Evolutionary conservation across 441 rosid genomes (phyloP).

Genomic region (Corymbia calophylla): DNA sequence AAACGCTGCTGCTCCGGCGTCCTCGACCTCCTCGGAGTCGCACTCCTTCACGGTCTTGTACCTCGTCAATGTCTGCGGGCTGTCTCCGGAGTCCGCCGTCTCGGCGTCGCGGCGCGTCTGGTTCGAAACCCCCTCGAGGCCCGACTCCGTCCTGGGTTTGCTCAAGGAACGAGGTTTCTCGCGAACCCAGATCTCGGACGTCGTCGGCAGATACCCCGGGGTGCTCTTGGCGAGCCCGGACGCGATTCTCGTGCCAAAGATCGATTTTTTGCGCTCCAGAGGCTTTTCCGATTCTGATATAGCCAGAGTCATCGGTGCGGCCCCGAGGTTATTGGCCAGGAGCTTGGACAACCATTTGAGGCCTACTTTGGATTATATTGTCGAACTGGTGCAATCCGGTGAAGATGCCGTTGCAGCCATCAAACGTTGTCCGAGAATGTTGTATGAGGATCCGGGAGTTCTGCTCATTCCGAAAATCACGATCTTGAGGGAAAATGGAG

Average conservation of each 20-base stretch:
- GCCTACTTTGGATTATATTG: conserved; percentile 47
- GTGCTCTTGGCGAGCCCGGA: conserved; percentile 30
- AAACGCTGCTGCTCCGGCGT: neutral
- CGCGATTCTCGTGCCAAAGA: conserved; percentile 38
- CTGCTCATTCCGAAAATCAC: conserved; percentile 35
- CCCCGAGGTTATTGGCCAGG: conserved; percentile 34
- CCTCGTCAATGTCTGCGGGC: conserved; percentile 50
- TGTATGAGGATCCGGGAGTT: conserved; percentile 24
- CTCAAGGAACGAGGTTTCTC: conserved; percentile 43
- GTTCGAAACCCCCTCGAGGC: conserved; percentile 25
- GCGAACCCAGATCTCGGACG: conserved; percentile 36
- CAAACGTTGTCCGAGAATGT: conserved; percentile 34
- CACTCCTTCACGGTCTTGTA: conserved; percentile 39
- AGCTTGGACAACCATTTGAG: conserved; percentile 38
- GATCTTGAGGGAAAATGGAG: conserved; percentile 27
- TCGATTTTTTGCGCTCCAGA: conserved; percentile 44
- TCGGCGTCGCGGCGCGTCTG: conserved; percentile 26
- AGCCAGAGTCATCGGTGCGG: conserved; percentile 26
- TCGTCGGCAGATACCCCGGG: conserved; percentile 35
- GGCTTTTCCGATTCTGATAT: conserved; percentile 45
- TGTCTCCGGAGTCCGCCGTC: conserved; percentile 43
- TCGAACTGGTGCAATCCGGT: conserved; percentile 24
- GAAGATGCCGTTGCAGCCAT: conserved; percentile 38
- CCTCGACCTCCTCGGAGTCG: neutral
- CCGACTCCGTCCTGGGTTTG: conserved; percentile 42